Evolutionary conservation across 805 yeast genomes (phyloP), one percentile per base, ranked within the genome.

Genomic region (Saturnispora diversa): DNA sequence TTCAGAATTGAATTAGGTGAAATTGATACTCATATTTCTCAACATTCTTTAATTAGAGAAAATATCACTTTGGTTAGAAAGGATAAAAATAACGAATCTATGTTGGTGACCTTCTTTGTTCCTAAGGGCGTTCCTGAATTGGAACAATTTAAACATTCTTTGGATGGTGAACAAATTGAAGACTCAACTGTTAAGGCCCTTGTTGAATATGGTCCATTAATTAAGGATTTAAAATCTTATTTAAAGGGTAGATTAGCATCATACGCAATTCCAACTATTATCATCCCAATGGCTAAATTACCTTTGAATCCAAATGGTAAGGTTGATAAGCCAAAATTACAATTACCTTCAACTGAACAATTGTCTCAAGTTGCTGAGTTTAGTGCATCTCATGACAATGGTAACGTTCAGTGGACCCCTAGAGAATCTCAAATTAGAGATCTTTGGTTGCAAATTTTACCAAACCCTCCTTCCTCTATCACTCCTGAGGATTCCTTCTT

Each of bases 251-350:
- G 94, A 63, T 71, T 92, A 44, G 97, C 98, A 0, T 72, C 83
- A 11, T 92, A 92, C 59, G 95, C 98, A 13, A 80, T 92, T 35
- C 99, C 99, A 33, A 73, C 95, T 1, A 69, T 90, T 26, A 79
- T 92, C 54, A 90, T 92, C 37, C 97, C 97, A 12, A 69, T 94
- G 66, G 69, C 74, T 20, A 80, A 77, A 53, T 65, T 92, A 57
- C 98, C 98, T 20, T 70, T 92, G 63, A 92, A 92, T 64, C 99
- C 99, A 44, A 92, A 92, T 60, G 99, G 99, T 52, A 92, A 92
- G 63, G 86, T 92, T 44, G 99, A 92, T 66, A 92, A 92, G 66
- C 97, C 97, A 27, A 87, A 90, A 55, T 68, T 92, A 46, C 97
- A 96, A 34, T 86, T 84, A 75, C 99, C 99, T 40, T 85, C 85